Base-by-base conservation (phyloP, 768 basidiomycete genomes). In the Termitomyces sp. region DNA sequence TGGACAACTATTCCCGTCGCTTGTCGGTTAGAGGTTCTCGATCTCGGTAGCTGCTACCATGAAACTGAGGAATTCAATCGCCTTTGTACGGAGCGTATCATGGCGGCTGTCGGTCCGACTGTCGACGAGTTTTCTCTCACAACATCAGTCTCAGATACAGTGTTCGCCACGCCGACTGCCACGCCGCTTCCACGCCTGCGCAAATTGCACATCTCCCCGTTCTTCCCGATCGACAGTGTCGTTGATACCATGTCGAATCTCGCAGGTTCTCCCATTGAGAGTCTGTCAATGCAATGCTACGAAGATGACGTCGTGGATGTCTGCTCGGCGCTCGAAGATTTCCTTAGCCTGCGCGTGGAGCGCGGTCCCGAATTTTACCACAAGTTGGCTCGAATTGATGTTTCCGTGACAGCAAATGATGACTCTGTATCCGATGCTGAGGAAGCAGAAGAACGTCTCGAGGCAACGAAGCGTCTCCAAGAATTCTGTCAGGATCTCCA, bases 251-350 rank as follows among this genome's bases (percentile, higher is more conserved):
- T 85, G 63, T 67, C 80, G 11, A 79, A 80, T 61, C 76, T 87
- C 35, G 79, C 82, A 10, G 81, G 77, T 3, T 82, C 81, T 0
- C 85, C 84, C 24, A 80, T 87, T 52, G 82, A 85, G 64, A 73
- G 72, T 16, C 71, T 86, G 18, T 79, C 80, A 8, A 72, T 85
- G 52, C 78, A 82, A 59, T 85, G 83, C 70, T 83, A 79, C 67
- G 79, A 80, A 56, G 84, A 85, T 60, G 84, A 86, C 62, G 78
- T 84, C 10, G 77, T 79, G n/a, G 85, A 87, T 60, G 74, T 82
- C 30, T 85, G 84, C 65, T 63, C 72, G 4, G 81, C 81, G 2
- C 71, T 87, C 22, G 78, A 81, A 59, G 78, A 79, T 43, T 85
- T 87, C 70, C 73, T 87, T 50, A 74, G 70, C 50, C 60, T 81